Evolutionary conservation across 1,284 basidiomycete genomes (phyloP), one percentile per base, ranked within the genome.

Genomic region (Puccinia triticina): DNA sequence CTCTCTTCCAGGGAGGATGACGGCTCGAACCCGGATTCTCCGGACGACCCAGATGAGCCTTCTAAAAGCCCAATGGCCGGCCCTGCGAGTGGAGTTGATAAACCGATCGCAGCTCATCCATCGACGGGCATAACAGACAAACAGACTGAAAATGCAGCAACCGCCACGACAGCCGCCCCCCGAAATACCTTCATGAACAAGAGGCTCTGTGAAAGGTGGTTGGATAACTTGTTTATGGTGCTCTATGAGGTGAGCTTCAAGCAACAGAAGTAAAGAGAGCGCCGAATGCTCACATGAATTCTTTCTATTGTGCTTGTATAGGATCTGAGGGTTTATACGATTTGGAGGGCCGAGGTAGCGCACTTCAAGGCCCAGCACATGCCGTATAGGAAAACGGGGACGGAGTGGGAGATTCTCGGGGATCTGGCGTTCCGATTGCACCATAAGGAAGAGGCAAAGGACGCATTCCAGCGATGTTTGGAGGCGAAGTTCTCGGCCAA

Each of bases 151-250:
- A 85, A 67, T 84, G 83, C 12, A 83, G 83, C 32, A 74, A 48
- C 48, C 59, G 82, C 29, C 83, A 85, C 74, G 23, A n/a, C 46
- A 18, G 83, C 66, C 40, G 85, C 84, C 46, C 85, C 84, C 32
- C 84, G 93, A 83, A 89, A 92, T 86, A 94, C 95, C 48, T 98
- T 99, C 88, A 95, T 92, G 85, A 98, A 96, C 88, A 99, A 99
- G 89, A 90, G 97, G 50, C 88, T 99, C 43, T 99, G 97, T 87
- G 96, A 99, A 87, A 90, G 97, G 73, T 99, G 96, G 96, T 89
- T 99, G 77, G 96, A 98, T 87, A 99, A 99, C 85, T 88, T 99
- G 80, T 99, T 99, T 89, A 96, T 99, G 94, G 95, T 98, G 1
- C 89, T 98, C 4, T 98, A 98, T 87, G 96, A 98, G 91, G 94